Percentiles rank a stretch among this genome's conserved stretches.
phyloP scores from a whole-genome alignment of 805 yeast genomes.

The Zygosaccharomyces gambellarensis region DNA sequence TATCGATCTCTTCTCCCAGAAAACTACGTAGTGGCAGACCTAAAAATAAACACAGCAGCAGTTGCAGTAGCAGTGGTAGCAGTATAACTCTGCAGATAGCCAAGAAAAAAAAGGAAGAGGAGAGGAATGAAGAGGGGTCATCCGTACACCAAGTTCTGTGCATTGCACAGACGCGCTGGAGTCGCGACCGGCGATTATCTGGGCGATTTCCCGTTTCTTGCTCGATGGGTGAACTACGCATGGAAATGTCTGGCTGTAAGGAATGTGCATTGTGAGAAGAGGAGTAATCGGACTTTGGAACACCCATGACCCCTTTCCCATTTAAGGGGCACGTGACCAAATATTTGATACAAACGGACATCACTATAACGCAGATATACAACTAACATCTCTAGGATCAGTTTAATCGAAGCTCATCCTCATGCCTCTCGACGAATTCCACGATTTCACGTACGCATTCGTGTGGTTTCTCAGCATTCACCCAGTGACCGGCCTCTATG shows the following conservation, averaged over 20 bases:
- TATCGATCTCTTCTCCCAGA: background rate
- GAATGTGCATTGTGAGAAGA: background rate
- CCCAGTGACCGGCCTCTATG: conserved; percentile 88
- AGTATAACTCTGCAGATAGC: background rate
- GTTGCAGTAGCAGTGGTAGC: too few species aligned
- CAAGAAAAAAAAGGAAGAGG: background rate
- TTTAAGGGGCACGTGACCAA: background rate
- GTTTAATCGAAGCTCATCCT: conserved; percentile 23
- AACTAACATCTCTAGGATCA: background rate
- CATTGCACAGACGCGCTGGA: background rate
- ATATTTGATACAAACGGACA: background rate
- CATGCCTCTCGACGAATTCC: conserved; percentile 54
- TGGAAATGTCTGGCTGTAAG: background rate
- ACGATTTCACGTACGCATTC: conserved; percentile 62
- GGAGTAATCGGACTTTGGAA: background rate
- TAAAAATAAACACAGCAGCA: background rate
- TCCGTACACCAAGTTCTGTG: background rate
- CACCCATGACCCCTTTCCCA: background rate
- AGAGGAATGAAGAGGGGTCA: background rate
- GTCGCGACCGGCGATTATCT: background rate
- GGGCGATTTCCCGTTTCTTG: background rate
- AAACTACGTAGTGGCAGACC: background rate
- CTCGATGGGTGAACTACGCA: background rate
- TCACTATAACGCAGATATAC: background rate
- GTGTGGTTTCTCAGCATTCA: conserved; percentile 77